phyloP scores from a whole-genome alignment of 768 basidiomycete genomes.

The Phanerochaete sordida region DNA sequence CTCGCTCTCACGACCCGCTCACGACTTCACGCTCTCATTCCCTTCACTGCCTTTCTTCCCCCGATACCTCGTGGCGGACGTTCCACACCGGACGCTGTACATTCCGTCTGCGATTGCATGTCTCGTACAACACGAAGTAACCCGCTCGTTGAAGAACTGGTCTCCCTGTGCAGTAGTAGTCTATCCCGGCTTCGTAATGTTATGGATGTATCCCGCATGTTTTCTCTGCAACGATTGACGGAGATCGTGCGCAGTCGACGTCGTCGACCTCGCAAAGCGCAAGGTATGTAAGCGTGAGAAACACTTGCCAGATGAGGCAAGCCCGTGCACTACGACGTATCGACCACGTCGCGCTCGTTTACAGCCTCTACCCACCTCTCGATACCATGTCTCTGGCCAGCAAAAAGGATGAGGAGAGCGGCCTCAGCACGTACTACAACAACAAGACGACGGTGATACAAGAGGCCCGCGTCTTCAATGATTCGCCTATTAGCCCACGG shows the following conservation, averaged over 20 bases:
- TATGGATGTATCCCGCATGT: not conserved
- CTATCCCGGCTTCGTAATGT: not conserved
- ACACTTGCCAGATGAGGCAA: not conserved
- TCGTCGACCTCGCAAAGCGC: not conserved
- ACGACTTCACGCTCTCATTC: slow-evolving; percentile 9
- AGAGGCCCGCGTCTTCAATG: slow-evolving; percentile 98
- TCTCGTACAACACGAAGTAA: not conserved
- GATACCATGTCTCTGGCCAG: slow-evolving; percentile 69
- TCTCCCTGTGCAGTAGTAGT: slow-evolving; percentile 6
- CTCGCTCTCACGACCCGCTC: slow-evolving; percentile 4
- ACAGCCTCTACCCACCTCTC: slow-evolving; percentile 5
- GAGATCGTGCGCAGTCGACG: no score
- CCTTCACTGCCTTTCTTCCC: not conserved
- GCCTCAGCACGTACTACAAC: slow-evolving; percentile 89
- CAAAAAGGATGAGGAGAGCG: slow-evolving; percentile 97
- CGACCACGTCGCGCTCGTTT: slow-evolving; percentile 16
- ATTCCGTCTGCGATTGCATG: slow-evolving; percentile 2
- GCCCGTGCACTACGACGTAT: not conserved
- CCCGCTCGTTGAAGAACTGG: not conserved
- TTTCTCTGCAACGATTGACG: no score
- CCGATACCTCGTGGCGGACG: slow-evolving; percentile 3
- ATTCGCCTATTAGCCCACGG: slow-evolving; percentile 96
- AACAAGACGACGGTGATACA: slow-evolving; percentile 99
- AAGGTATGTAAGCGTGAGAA: slow-evolving; percentile 6
- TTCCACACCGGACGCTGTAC: slow-evolving; percentile 7